Percentiles rank a stretch among this genome's conserved stretches.
Evolutionary conservation across 495 filamentous ascomycete genomes (phyloP).

Genomic region (Aspergillus coremiiformis): DNA sequence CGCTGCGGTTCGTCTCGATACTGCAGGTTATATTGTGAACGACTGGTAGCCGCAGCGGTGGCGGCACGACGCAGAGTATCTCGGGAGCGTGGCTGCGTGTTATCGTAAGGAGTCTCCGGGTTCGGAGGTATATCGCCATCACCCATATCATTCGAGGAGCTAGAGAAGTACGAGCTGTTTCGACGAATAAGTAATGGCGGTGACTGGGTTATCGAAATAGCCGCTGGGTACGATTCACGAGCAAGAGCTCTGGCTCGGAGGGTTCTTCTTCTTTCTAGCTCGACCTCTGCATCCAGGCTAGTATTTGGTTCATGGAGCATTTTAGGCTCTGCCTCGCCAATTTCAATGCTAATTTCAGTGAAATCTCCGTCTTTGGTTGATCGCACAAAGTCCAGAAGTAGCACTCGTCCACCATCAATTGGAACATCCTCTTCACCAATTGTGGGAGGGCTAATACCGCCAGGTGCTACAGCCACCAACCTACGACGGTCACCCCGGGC

Average conservation of each 20-base stretch:
- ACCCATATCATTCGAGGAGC: conserved; percentile 12
- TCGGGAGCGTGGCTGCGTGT: conserved; percentile 68
- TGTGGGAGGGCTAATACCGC: conserved; percentile 53
- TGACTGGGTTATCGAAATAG: conserved; percentile 8
- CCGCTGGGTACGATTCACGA: conserved; percentile 20
- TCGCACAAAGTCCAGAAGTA: conserved; percentile 69
- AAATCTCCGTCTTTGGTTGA: conserved; percentile 46
- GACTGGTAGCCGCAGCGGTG: conserved; percentile 65
- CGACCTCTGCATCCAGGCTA: conserved; percentile 74
- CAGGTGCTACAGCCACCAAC: conserved; percentile 67
- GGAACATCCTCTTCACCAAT: conserved; percentile 69
- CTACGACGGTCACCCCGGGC: conserved; percentile 27
- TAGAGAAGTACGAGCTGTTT: conserved; percentile 21
- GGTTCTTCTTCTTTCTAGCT: conserved; percentile 70
- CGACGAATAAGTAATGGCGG: conserved; percentile 13
- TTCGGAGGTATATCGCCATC: conserved; percentile 16
- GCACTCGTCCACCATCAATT: conserved; percentile 75
- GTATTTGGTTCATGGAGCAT: conserved; percentile 65
- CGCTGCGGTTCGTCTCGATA: conserved; percentile 21
- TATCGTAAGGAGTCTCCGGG: conserved; percentile 57
- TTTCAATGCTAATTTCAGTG: conserved; percentile 59
- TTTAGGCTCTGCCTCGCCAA: conserved; percentile 63
- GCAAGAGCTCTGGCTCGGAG: conserved; percentile 15
- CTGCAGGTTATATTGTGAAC: conserved; percentile 49
- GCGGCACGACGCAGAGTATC: conserved; percentile 71